Evolutionary conservation across 1,284 basidiomycete species (phyloP).

Genomic region (Blastosporella zonata): DNA sequence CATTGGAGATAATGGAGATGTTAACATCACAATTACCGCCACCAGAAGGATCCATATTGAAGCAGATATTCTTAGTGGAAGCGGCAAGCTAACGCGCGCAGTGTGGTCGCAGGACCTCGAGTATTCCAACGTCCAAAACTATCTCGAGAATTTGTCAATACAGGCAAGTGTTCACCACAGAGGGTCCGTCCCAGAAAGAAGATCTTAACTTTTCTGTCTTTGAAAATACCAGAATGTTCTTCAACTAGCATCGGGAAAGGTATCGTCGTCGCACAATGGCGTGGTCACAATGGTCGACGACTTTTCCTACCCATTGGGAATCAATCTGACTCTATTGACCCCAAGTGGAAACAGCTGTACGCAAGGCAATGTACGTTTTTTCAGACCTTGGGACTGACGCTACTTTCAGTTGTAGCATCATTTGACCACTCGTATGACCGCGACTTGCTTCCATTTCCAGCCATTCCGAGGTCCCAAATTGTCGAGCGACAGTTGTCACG

Average conservation of each 20-base stretch:
- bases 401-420: constrained; percentile 34
- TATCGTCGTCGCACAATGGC: constrained; percentile 63
- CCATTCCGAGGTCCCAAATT: constrained; percentile 57
- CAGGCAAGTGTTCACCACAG: constrained; percentile 36
- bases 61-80: constrained; percentile 54
- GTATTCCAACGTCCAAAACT: constrained; percentile 55
- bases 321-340: constrained; percentile 51
- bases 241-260: constrained; percentile 56
- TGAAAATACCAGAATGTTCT: constrained; percentile 12
- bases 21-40: constrained; percentile 53
- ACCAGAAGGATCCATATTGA: constrained; percentile 51
- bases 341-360: constrained; percentile 48
- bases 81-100: constrained; percentile 47
- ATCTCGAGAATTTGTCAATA: constrained; percentile 42
- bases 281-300: constrained; percentile 46
- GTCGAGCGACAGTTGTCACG: constrained; percentile 55
- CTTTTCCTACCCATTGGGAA: constrained; percentile 63
- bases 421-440: constrained; percentile 73
- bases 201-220: too few relatives aligned
- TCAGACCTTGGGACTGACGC: neutral
- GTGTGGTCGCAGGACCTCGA: constrained; percentile 50
- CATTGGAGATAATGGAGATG: constrained; percentile 41
- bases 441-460: constrained; percentile 53
- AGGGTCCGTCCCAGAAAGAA: too few relatives aligned
- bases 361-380: constrained; percentile 19